Conservation (phyloP, 1,284 basidiomycete species). For the Tremellales sp. region DNA sequence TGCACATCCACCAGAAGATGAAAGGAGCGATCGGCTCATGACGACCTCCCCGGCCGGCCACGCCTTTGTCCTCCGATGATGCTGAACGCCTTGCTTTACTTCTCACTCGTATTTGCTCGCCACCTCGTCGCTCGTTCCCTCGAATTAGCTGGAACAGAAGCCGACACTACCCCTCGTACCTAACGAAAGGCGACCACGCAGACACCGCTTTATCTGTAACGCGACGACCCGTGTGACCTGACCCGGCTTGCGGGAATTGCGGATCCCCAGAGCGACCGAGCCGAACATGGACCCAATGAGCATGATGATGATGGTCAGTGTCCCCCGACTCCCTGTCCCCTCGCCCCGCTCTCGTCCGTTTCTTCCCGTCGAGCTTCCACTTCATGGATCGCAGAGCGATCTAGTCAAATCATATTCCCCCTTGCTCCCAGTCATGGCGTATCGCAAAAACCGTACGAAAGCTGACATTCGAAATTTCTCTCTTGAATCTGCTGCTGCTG, state of each 20-base stretch:
- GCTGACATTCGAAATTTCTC: slow-evolving; percentile 15
- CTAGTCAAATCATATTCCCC: background rate
- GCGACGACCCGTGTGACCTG: background rate
- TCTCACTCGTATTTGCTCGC: background rate
- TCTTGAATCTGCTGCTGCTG: slow-evolving; percentile 4
- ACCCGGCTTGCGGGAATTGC: background rate
- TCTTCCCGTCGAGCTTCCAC: background rate
- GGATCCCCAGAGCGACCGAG: background rate
- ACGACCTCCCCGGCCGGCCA: too few species aligned
- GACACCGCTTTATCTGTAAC: background rate
- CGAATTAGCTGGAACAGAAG: background rate
- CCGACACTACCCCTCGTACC: background rate
- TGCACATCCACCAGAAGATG: too few species aligned
- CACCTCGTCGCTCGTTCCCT: background rate
- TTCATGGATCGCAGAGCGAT: background rate
- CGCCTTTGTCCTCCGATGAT: too few species aligned
- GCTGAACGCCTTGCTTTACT: background rate
- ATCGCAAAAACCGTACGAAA: slow-evolving; percentile 12
- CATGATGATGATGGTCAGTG: slow-evolving; percentile 35
- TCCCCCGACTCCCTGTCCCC: background rate
- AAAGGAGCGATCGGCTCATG: too few species aligned
- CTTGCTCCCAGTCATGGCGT: slow-evolving; percentile 1
- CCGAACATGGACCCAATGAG: slow-evolving; percentile 29
- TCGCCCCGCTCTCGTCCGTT: background rate
- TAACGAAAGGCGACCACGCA: background rate